These are phyloP conservation scores for Pyricularia grisea DNA, from an alignment of 2,329 filamentous ascomycete species.

Conservation along the genomic window DNA sequence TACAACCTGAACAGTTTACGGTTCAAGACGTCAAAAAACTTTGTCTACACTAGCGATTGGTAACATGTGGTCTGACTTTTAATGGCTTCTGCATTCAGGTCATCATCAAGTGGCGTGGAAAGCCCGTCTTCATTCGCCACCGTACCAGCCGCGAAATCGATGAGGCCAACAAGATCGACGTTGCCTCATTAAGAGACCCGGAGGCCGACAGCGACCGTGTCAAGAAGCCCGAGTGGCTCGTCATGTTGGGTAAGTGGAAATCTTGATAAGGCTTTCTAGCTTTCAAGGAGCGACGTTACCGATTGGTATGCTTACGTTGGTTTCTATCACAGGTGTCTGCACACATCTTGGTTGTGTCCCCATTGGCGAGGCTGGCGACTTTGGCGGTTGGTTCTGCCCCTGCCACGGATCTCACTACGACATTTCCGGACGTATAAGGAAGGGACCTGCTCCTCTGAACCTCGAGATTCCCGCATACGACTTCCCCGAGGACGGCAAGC, in stretches of 20 bases:
- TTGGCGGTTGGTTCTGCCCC: slow-evolving; percentile 98
- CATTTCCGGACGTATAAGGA: slow-evolving; percentile 96
- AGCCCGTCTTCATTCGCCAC: slow-evolving; percentile 99
- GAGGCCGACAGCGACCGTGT: slow-evolving; percentile 87
- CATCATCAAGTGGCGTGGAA: slow-evolving; percentile 99
- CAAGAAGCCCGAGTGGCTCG: slow-evolving; percentile 96
- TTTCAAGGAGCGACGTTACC: background rate
- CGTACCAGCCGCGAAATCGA: slow-evolving; percentile 88
- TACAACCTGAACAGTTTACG: background rate
- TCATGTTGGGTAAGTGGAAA: slow-evolving; percentile 75
- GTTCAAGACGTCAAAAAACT: background rate
- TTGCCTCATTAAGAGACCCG: slow-evolving; percentile 79
- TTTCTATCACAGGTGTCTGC: slow-evolving; percentile 65
- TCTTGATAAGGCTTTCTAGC: background rate
- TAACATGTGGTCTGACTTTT: background rate
- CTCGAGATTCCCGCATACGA: slow-evolving; percentile 89
- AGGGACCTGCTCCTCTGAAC: slow-evolving; percentile 94
- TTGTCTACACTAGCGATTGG: slow-evolving; percentile 1
- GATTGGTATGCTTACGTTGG: background rate
- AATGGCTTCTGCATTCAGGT: slow-evolving; percentile 43
- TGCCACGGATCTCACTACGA: slow-evolving; percentile 99
- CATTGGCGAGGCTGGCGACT: slow-evolving; percentile 97
- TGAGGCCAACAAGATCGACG: slow-evolving; percentile 82
- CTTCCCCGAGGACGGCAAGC: slow-evolving; percentile 80
- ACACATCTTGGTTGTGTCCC: slow-evolving; percentile 98